Conservation (phyloP, 192 early-diverging fungal species). For the Linnemannia zychae region DNA sequence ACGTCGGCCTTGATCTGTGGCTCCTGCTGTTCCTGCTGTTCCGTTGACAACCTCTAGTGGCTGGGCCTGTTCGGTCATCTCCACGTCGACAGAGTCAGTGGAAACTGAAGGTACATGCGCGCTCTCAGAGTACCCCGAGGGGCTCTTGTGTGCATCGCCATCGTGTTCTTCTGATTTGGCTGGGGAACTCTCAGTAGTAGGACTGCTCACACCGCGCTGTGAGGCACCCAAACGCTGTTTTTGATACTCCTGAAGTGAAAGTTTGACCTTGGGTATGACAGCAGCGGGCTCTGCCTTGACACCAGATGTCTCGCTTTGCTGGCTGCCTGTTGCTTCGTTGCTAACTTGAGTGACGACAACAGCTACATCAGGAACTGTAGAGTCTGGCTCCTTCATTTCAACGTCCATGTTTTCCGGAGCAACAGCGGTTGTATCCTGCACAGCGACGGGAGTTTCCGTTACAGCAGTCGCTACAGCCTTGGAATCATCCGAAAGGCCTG, state of each 20-base stretch:
- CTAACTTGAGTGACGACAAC: not conserved
- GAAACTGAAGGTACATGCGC: not conserved
- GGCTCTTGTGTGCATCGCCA: not conserved
- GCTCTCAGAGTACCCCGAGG: not conserved
- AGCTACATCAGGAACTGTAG: not conserved
- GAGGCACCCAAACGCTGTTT: conserved; percentile 43
- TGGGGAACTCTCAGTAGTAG: not conserved
- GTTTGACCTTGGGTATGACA: conserved; percentile 40
- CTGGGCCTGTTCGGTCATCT: not conserved
- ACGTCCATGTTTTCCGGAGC: conserved; percentile 19
- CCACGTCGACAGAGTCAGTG: not conserved
- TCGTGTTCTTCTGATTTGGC: not conserved
- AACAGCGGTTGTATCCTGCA: not conserved
- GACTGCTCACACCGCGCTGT: conserved; percentile 8
- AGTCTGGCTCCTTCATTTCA: conserved; percentile 17
- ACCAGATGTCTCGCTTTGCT: not conserved
- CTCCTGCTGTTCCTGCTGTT: not conserved
- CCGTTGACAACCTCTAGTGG: not conserved
- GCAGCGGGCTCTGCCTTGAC: conserved; percentile 12
- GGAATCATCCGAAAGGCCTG: not conserved
- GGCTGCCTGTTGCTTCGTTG: not conserved
- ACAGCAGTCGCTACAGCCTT: not conserved
- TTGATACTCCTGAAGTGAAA: conserved; percentile 50
- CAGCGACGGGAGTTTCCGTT: not conserved
- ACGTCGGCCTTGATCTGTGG: not conserved